phyloP scores from a whole-genome alignment of 1,139 yeast genomes.

The Candida sp. region DNA sequence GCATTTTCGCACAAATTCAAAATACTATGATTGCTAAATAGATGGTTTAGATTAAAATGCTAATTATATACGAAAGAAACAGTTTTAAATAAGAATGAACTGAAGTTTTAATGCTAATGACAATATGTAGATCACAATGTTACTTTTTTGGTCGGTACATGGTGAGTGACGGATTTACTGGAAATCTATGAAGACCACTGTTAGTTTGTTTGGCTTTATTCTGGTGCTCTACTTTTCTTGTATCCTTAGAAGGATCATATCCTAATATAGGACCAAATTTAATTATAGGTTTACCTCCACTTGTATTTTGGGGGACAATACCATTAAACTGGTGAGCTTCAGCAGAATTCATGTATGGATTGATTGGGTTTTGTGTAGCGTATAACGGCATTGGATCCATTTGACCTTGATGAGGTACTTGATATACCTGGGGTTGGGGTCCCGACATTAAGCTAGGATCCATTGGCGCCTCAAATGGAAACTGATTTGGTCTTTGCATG shows the following conservation, averaged over 20 bases:
- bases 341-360: constrained; percentile 6
- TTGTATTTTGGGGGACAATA: constrained; percentile 5
- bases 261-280: constrained; percentile 42
- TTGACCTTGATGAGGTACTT: background rate
- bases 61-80: no score
- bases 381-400: background rate
- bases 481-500: constrained; percentile 1
- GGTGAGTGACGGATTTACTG: constrained; percentile 29
- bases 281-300: constrained; percentile 22
- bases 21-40: no score
- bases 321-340: constrained; percentile 8
- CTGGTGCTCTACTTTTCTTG: constrained; percentile 14
- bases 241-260: constrained; percentile 39
- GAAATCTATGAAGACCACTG: constrained; percentile 26
- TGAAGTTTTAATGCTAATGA: background rate
- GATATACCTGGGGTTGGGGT: background rate
- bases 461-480: background rate
- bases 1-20: no score
- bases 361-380: constrained; percentile 1
- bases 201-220: constrained; percentile 13
- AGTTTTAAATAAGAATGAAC: no score
- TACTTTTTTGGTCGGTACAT: constrained; percentile 30
- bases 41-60: no score
- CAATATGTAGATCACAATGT: background rate
- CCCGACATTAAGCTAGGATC: constrained; percentile 1